Base-by-base conservation (phyloP, 2,329 filamentous ascomycete species). In the Stachybotrys chlorohalonatus region DNA sequence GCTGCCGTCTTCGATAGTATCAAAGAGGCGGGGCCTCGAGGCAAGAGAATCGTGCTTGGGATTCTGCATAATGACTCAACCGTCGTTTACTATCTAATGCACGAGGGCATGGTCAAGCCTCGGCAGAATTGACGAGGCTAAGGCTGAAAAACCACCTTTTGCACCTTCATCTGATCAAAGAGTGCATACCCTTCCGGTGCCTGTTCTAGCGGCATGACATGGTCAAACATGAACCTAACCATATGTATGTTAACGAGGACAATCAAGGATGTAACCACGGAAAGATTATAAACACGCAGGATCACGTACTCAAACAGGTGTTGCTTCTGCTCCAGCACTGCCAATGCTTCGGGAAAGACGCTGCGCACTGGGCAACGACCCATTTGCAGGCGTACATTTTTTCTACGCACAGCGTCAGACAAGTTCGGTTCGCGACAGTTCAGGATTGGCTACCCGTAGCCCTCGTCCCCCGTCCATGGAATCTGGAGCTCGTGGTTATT, bases 71-170 rank as follows among this genome's bases (percentile, higher is more conserved):
- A 87, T 62, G 89, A 94, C 70, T 92, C 89, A 59, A 93, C 89
- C 0, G 79, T 94, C 16, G 86, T 90, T 47, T 94, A 93, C 71
- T 94, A 94, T 66, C 79, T 92, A 58, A 82, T 93, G 68, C 89
- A 93, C 63, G 88, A 93, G 68, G 89, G 89, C n/a, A 84, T 92
- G 59, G 87, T 93, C 53, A 94, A 93, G 74, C 89, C 89, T 30
- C 78, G 89, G 55, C 89, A 93, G 68, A 94, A 94, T 67, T 93
- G 73, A 47, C 13, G 17, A 32, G 30, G 47, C 31, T 59, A 80
- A 13, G 74, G 76, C 57, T 77, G 78, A 64, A 90, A 90, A 15
- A 89, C 78, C 13, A 90, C 84, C 73, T 90, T 90, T 62, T 89
- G 85, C 17, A 79, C 85, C 69, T 85, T 81, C 80, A 86, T 87